These are phyloP conservation scores for Colletotrichum ledebouriae DNA, from an alignment of 2,329 filamentous ascomycete species.

Conservation along the genomic window DNA sequence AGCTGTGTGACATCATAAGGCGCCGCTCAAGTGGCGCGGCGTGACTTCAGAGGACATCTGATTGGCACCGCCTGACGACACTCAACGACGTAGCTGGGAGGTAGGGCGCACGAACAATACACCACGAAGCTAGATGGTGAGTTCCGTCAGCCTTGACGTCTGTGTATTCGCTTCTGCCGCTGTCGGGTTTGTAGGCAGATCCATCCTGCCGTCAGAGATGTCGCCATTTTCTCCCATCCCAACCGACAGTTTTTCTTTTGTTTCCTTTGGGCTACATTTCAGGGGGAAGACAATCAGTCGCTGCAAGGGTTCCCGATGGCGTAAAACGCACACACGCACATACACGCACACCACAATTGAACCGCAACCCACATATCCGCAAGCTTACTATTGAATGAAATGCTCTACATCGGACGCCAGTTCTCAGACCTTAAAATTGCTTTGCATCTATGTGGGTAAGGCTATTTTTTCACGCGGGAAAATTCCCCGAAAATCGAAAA, in stretches of 20 bases:
- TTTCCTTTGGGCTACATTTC: neutral
- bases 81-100: constrained; percentile 27
- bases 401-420: neutral
- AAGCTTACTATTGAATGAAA: constrained; percentile 6
- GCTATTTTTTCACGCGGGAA: constrained; percentile 6
- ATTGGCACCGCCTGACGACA: constrained; percentile 41
- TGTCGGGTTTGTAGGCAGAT: neutral
- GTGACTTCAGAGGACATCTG: constrained; percentile 38
- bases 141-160: constrained; percentile 42
- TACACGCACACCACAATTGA: neutral
- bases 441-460: constrained; percentile 1
- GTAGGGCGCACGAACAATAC: constrained; percentile 16
- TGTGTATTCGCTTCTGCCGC: constrained; percentile 22
- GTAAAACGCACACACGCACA: neutral
- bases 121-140: neutral
- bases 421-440: constrained; percentile 12
- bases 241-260: constrained; percentile 4
- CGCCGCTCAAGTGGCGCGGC: constrained; percentile 33
- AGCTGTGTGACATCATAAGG: constrained; percentile 35
- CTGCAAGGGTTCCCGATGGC: constrained; percentile 24
- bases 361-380: constrained; percentile 25
- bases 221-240: neutral
- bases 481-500: constrained; percentile 15
- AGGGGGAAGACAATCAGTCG: constrained; percentile 31
- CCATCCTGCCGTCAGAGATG: constrained; percentile 31